Base-by-base conservation (phyloP, 371 early-diverging fungal species). In the Parasitella parasitica region DNA sequence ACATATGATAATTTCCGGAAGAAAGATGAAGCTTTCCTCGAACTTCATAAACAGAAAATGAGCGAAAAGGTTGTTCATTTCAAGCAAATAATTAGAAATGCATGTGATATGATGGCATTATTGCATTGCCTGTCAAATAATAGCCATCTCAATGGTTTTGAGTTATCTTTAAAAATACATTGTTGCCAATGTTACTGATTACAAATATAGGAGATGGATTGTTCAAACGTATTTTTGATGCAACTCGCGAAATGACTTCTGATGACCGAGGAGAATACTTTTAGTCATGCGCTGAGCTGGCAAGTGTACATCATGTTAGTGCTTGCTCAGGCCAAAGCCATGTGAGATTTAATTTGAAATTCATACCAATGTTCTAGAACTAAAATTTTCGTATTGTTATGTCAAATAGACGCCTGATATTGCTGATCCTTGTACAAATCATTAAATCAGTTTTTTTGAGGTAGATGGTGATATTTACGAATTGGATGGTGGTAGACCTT, bases 21-120 rank as follows among this genome's bases (percentile, higher is more conserved):
- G 35, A 70, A 77, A 49, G 86, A 92, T 56, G 80, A 80, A 61
- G 70, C 73, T 11, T 71, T 70, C 16, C 70, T 88, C 18, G 64
- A 70, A 35, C 62, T 72, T 43, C 58, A 76, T 28, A 87, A 86
- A 28, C 86, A 82, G 52, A 66, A 57, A 15, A 75, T 73, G 57
- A 83, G 82, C 39, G 78, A 81, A 32, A 71, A 89, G 16, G 64
- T 93, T 8, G 83, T 89, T 54, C 96, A 91, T 62, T 86, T 89
- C 61, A 83, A 81, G 20, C 97, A 97, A 73, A 95, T 94, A 3
- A 96, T 96, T 48, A 69, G 79, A 46, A 97, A 97, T 67, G 96
- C 97, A 4, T 97, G 97, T 64, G 94, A 94, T 30, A 91, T 93
- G 39, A 91, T 92, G 76, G 93, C 89, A 0, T 75, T 93, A 7